Evolutionary conservation across 345 rosid genomes (phyloP).

Genomic region (Triadica sebifera): DNA sequence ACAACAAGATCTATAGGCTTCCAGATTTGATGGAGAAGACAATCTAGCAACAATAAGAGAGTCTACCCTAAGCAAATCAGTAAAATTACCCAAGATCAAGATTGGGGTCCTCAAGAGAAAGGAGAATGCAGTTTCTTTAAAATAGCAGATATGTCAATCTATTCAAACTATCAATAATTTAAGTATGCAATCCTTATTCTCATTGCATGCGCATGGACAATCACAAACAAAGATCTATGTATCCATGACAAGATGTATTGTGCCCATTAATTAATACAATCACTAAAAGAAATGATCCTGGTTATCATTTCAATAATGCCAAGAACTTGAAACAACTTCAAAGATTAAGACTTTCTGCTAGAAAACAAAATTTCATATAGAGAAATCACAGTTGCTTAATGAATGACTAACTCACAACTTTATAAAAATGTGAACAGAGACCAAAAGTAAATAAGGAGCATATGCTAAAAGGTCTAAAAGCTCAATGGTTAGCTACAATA

Average conservation of each 20-base stretch:
- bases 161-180: slow-evolving; percentile 4
- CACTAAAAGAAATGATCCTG: background rate
- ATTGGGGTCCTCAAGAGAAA: background rate
- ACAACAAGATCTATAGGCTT: background rate
- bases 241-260: background rate
- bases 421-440: background rate
- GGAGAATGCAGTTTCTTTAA: background rate
- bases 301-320: background rate
- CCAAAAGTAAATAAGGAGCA: background rate
- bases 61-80: background rate
- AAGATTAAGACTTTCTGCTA: background rate
- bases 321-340: background rate
- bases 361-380: background rate
- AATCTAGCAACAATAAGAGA: background rate
- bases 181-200: background rate
- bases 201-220: background rate
- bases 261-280: no score
- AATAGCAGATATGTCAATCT: background rate
- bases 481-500: slow-evolving; percentile 4
- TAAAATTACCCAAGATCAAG: background rate
- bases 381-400: background rate
- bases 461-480: background rate
- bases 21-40: background rate
- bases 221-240: background rate
- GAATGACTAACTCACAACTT: background rate